Percentiles rank a stretch among this genome's conserved stretches.
These are phyloP conservation scores for Talaromyces sp. DNA, from an alignment of 2,329 filamentous ascomycete genomes.

Conservation along the genomic window DNA sequence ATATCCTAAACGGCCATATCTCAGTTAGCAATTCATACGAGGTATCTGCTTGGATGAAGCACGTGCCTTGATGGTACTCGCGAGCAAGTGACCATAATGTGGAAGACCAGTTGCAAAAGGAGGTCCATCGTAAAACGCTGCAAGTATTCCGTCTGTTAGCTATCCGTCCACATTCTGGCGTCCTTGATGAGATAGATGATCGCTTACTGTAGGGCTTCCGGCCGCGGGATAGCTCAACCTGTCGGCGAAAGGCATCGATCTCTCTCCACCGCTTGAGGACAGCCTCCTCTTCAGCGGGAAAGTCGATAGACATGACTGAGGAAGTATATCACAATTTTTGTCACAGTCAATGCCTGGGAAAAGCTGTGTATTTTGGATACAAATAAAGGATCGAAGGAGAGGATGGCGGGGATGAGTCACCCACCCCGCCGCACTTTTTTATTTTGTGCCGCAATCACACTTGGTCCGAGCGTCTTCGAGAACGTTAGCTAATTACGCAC, in stretches of 20 bases:
- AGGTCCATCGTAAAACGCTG: conserved; percentile 86
- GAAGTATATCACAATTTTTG: conserved; percentile 1
- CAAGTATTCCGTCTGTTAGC: neutral
- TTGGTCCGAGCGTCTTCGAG: conserved; percentile 10
- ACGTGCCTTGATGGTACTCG: conserved; percentile 78
- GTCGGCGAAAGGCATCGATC: conserved; percentile 83
- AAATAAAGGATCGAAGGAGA: neutral
- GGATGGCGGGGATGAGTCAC: conserved; percentile 14
- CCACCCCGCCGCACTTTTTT: conserved; percentile 15
- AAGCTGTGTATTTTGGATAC: neutral
- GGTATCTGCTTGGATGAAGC: neutral
- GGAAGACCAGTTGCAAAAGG: conserved; percentile 69
- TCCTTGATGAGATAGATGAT: neutral
- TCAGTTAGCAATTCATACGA: neutral
- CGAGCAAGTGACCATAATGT: conserved; percentile 72
- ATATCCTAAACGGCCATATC: conserved; percentile 55
- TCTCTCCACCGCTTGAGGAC: conserved; percentile 83
- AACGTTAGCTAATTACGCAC: neutral
- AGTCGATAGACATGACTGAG: conserved; percentile 75
- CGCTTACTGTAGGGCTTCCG: conserved; percentile 60
- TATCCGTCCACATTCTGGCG: neutral
- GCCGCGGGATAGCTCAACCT: conserved; percentile 79
- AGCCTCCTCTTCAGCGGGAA: conserved; percentile 83
- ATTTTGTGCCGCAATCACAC: conserved; percentile 6
- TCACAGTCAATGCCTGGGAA: conserved; percentile 10